Evolutionary conservation across 495 filamentous ascomycete genomes (phyloP).

Genomic region (Endocarpon pusillum): DNA sequence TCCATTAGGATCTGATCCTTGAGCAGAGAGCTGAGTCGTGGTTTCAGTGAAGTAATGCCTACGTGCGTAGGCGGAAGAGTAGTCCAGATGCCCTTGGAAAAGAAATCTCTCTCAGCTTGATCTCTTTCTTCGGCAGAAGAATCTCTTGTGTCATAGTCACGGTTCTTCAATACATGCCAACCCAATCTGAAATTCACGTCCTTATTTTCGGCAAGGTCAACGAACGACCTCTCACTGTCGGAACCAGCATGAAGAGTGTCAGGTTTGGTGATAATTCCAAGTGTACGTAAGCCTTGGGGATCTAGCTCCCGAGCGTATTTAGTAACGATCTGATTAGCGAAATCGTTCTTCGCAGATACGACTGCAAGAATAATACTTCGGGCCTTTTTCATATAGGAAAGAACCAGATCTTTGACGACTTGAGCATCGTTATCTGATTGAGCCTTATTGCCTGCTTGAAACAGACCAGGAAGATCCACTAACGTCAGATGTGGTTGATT

Average conservation of each 20-base stretch:
- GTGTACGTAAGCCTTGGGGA: slow-evolving; percentile 26
- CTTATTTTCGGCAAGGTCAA: slow-evolving; percentile 28
- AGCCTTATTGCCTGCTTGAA: slow-evolving; percentile 1
- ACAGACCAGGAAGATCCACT: slow-evolving; percentile 1
- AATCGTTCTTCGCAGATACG: slow-evolving; percentile 33
- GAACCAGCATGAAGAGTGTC: slow-evolving; percentile 24
- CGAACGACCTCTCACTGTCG: slow-evolving; percentile 21
- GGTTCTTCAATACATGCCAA: slow-evolving; percentile 35
- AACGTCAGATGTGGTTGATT: slow-evolving; percentile 20
- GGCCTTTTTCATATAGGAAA: slow-evolving; percentile 32
- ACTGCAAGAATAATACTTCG: slow-evolving; percentile 42
- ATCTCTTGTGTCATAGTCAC: slow-evolving; percentile 23
- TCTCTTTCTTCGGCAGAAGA: slow-evolving; percentile 20
- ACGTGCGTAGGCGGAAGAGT: slow-evolving; percentile 7
- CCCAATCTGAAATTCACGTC: slow-evolving; percentile 28
- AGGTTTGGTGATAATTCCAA: slow-evolving; percentile 44
- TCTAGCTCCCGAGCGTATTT: slow-evolving; percentile 25
- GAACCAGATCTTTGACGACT: slow-evolving; percentile 10
- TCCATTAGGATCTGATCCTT: slow-evolving; percentile 25
- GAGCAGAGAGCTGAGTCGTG: slow-evolving; percentile 24
- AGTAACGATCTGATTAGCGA: slow-evolving; percentile 31
- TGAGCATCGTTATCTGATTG: neutral
- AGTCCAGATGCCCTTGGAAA: slow-evolving; percentile 30
- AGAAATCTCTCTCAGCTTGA: slow-evolving; percentile 23
- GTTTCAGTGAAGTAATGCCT: slow-evolving; percentile 23